Conservation (phyloP, 2,329 filamentous ascomycete genomes). For the Penicillium sp. region DNA sequence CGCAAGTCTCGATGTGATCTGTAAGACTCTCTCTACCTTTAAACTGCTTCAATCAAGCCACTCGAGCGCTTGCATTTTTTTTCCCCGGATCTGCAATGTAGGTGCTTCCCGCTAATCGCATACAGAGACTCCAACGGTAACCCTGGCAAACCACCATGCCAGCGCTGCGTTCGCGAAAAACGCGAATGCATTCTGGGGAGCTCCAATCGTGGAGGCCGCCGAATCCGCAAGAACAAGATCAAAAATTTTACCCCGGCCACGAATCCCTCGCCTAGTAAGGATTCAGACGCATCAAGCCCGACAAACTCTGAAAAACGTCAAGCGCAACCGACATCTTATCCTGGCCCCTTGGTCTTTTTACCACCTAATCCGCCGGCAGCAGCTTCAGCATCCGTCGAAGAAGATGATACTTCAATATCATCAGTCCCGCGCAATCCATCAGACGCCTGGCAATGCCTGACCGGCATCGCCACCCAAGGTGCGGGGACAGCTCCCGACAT, state of each 20-base stretch:
- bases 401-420: conserved; percentile 43
- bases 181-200: conserved; percentile 60
- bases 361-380: conserved; percentile 33
- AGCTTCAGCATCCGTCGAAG: conserved; percentile 33
- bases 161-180: conserved; percentile 57
- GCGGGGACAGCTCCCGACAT: conserved; percentile 25
- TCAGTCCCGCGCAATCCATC: conserved; percentile 49
- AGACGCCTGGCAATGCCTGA: conserved; percentile 51
- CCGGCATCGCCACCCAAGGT: conserved; percentile 45
- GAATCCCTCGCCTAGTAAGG: conserved; percentile 25
- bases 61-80: neutral
- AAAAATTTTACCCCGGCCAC: conserved; percentile 34
- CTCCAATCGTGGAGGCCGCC: conserved; percentile 59
- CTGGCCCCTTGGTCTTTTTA: conserved; percentile 36
- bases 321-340: conserved; percentile 30
- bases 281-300: conserved; percentile 30
- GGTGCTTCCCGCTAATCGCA: conserved; percentile 21
- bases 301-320: conserved; percentile 28
- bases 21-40: conserved; percentile 37
- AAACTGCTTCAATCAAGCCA: neutral
- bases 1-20: conserved; percentile 54
- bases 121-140: conserved; percentile 3
- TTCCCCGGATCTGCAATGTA: conserved; percentile 14
- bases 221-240: conserved; percentile 55
- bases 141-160: conserved; percentile 52